phyloP scores from a whole-genome alignment of 2,329 filamentous ascomycete species.

The Fusarium sp. region DNA sequence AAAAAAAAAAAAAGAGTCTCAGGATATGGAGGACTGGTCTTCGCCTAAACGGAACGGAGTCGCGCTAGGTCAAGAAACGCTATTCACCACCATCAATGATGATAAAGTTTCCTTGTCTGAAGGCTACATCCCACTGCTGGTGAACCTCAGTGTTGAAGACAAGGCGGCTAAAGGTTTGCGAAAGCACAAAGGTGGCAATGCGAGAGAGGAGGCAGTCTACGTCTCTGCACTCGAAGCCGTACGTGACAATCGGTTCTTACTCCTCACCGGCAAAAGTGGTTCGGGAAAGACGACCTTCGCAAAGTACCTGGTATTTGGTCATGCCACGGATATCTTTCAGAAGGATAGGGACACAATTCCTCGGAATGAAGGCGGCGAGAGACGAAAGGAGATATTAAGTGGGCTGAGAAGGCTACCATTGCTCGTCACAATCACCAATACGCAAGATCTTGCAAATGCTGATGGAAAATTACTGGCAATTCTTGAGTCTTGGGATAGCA shows the following conservation, averaged over 20 bases:
- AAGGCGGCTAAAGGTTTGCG: neutral
- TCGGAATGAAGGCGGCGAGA: neutral
- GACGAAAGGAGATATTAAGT: neutral
- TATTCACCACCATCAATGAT: neutral
- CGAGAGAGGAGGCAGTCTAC: neutral
- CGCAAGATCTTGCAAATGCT: neutral
- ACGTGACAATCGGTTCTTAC: neutral
- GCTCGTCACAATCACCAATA: neutral
- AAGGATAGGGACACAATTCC: neutral
- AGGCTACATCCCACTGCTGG: neutral
- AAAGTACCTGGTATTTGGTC: neutral
- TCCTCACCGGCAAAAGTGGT: neutral
- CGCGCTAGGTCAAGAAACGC: neutral
- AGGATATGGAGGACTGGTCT: neutral
- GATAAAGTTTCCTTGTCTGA: neutral
- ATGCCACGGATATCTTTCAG: accelerated
- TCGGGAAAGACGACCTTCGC: neutral
- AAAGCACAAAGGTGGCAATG: neutral
- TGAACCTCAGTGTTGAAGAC: neutral
- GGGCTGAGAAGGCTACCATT: neutral
- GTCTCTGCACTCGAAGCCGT: neutral
- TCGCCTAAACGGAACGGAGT: neutral
- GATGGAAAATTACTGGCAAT: accelerated
- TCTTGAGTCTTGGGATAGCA: neutral
- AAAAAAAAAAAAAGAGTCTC: neutral